These are phyloP conservation scores for Beauveria sp. DNA, from an alignment of 2,329 filamentous ascomycete genomes.

Conservation along the genomic window DNA sequence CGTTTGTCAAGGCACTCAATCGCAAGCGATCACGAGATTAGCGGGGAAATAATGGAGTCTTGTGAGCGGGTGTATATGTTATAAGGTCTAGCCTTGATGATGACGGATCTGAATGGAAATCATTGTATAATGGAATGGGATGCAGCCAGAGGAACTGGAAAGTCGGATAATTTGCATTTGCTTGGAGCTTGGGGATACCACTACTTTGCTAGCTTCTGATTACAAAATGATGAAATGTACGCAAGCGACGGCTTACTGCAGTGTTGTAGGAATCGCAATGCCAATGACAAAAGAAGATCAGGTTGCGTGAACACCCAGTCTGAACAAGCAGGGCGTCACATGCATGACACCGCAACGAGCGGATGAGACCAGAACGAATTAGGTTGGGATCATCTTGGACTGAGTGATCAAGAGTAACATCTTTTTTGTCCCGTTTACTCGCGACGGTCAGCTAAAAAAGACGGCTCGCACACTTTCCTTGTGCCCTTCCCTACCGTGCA, in stretches of 20 bases:
- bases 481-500: not conserved
- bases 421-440: too few relatives aligned
- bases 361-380: too few relatives aligned
- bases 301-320: too few relatives aligned
- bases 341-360: too few relatives aligned
- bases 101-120: conserved; percentile 8
- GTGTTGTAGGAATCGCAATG: not conserved
- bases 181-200: conserved; percentile 11
- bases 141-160: not conserved
- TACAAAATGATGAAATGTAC: not conserved
- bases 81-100: not conserved
- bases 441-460: not conserved
- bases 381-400: too few relatives aligned
- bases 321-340: too few relatives aligned
- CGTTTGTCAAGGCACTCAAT: conserved; percentile 66
- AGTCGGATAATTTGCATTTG: conserved; percentile 10
- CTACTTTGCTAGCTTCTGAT: not conserved
- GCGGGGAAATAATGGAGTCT: not conserved
- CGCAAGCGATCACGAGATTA: conserved; percentile 29
- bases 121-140: not conserved
- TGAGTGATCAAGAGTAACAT: too few relatives aligned
- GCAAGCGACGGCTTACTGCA: not conserved
- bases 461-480: not conserved
- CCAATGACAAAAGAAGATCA: too few relatives aligned
- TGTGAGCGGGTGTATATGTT: not conserved